Percentiles rank a stretch among this genome's conserved stretches.
Conservation (phyloP, 495 filamentous ascomycete genomes). For the Aspergillus heteromorphus region DNA sequence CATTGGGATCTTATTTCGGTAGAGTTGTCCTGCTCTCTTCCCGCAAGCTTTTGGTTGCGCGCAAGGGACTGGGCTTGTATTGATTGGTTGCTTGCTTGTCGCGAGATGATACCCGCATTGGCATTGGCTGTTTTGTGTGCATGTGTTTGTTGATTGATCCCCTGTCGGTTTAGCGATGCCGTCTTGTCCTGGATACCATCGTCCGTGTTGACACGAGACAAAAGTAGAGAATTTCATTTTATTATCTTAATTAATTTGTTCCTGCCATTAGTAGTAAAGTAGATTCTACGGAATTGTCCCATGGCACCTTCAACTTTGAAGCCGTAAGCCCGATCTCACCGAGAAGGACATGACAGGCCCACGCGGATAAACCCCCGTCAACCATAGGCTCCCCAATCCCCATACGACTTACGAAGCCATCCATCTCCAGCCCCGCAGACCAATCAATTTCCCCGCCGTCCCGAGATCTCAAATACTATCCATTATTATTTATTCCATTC, state of each 20-base stretch:
- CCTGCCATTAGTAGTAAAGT: neutral
- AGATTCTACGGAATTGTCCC: too few relatives aligned
- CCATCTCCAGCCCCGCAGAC: too few relatives aligned
- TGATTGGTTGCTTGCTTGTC: too few relatives aligned
- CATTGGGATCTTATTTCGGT: conserved; percentile 8
- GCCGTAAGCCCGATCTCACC: too few relatives aligned
- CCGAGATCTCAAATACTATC: too few relatives aligned
- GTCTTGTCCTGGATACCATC: neutral
- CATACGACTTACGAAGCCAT: too few relatives aligned
- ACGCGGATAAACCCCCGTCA: too few relatives aligned
- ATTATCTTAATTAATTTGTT: neutral
- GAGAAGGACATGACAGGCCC: too few relatives aligned
- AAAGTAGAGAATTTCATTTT: neutral
- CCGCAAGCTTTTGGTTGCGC: conserved; percentile 5
- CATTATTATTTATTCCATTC: neutral
- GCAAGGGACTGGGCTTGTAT: conserved; percentile 16
- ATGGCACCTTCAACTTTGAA: too few relatives aligned
- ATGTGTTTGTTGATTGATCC: neutral
- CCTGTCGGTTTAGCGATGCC: neutral
- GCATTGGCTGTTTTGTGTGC: conserved; percentile 1
- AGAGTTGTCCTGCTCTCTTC: conserved; percentile 12
- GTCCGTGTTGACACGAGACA: neutral
- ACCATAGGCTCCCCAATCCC: too few relatives aligned
- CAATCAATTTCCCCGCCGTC: too few relatives aligned
- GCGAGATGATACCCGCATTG: neutral